Conservation (phyloP, 441 rosid species). For the Kokia cookei region DNA sequence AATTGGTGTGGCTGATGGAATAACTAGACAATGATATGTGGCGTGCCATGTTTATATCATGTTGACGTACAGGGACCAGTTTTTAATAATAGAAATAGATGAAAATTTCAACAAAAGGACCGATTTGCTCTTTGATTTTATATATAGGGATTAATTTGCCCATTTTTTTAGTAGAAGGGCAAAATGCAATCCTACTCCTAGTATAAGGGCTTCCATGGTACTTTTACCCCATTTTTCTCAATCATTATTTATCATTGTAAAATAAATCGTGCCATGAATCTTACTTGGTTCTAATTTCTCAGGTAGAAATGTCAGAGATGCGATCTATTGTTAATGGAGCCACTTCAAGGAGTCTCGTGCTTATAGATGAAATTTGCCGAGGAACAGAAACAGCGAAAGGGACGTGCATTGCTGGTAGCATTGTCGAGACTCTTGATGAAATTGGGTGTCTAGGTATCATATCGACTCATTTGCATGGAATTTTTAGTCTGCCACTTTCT, state of each 20-base stretch:
- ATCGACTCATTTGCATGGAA: conserved; percentile 94
- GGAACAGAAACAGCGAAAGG: conserved; percentile 99
- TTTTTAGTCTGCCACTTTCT: conserved; percentile 72
- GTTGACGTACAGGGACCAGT: no score
- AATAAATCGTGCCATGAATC: neutral
- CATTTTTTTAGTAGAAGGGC: neutral
- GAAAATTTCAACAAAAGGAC: neutral
- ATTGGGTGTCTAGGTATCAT: conserved; percentile 90
- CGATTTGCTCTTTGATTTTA: neutral
- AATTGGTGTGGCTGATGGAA: no score
- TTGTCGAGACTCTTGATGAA: conserved; percentile 71
- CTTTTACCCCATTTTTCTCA: neutral
- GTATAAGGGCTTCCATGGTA: neutral
- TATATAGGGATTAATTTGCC: neutral
- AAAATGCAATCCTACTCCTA: no score
- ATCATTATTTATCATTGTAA: conserved; percentile 8
- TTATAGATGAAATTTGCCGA: conserved; percentile 93
- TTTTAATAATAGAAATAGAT: no score
- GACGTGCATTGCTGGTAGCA: conserved; percentile 96
- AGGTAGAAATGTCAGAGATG: conserved; percentile 99
- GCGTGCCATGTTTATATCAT: no score
- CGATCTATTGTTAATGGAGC: conserved; percentile 67
- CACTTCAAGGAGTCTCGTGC: conserved; percentile 88
- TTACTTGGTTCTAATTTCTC: conserved; percentile 7
- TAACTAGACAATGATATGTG: no score